Percentiles rank a stretch among this genome's conserved stretches.
Evolutionary conservation across 106 monocot genomes (phyloP).

Genomic region (Allium fistulosum): DNA sequence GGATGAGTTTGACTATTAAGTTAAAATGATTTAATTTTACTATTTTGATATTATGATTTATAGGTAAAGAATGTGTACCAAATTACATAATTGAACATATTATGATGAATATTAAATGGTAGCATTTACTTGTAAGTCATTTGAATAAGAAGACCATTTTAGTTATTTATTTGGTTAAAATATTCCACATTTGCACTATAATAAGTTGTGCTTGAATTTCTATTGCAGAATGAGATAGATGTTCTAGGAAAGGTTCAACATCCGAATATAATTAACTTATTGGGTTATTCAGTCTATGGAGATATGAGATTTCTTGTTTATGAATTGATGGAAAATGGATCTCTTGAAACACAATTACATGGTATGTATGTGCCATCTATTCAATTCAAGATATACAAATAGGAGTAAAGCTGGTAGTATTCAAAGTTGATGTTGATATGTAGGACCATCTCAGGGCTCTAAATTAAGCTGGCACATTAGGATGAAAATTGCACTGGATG

Average conservation of each 20-base stretch:
- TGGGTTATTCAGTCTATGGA: slow-evolving; percentile 64
- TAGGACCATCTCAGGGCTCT: slow-evolving; percentile 73
- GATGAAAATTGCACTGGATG: slow-evolving; percentile 95
- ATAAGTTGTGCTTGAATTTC: too few relatives aligned
- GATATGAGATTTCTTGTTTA: slow-evolving; percentile 71
- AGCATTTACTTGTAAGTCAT: too few relatives aligned
- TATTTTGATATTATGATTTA: too few relatives aligned
- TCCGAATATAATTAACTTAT: slow-evolving; percentile 75
- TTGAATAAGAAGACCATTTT: too few relatives aligned
- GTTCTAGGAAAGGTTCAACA: slow-evolving; percentile 69
- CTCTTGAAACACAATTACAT: slow-evolving; percentile 69
- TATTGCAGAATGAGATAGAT: slow-evolving; percentile 80
- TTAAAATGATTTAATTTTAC: too few relatives aligned
- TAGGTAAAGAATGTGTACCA: too few relatives aligned
- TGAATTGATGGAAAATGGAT: slow-evolving; percentile 84
- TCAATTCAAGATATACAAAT: background rate
- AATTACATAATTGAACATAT: too few relatives aligned
- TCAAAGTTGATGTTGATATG: slow-evolving; percentile 6
- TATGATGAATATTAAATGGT: too few relatives aligned
- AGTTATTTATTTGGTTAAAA: too few relatives aligned
- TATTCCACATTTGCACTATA: too few relatives aligned
- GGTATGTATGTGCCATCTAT: slow-evolving; percentile 23
- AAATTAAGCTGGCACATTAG: slow-evolving; percentile 79
- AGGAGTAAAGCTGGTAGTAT: background rate
- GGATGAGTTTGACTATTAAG: too few relatives aligned